phyloP scores from a whole-genome alignment of 1,284 basidiomycete genomes.

The Gymnopus androsaceus region DNA sequence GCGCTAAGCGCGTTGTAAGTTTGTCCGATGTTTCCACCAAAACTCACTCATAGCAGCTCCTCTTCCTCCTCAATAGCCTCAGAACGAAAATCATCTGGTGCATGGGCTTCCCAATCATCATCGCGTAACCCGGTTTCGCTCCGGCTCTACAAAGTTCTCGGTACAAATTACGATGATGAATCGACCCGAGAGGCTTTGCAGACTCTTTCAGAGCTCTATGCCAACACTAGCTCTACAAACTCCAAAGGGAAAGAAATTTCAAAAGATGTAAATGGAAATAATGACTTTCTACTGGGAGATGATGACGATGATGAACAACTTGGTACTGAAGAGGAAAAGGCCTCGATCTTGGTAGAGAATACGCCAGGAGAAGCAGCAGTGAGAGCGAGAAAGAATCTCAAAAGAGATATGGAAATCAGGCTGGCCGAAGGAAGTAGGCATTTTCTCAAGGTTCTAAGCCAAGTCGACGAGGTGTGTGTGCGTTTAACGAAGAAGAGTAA shows the following conservation, averaged over 20 bases:
- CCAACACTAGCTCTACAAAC: conserved; percentile 23
- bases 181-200: conserved; percentile 79
- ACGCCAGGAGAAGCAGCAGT: conserved; percentile 58
- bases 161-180: conserved; percentile 81
- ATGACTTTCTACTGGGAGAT: conserved; percentile 29
- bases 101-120: conserved; percentile 31
- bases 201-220: conserved; percentile 81
- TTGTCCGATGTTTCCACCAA: too few species aligned
- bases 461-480: conserved; percentile 81
- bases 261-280: conserved; percentile 24
- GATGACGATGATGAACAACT: conserved; percentile 33
- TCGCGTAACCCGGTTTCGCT: conserved; percentile 72
- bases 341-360: conserved; percentile 21
- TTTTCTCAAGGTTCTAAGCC: conserved; percentile 81
- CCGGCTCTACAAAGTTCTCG: conserved; percentile 87
- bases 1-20: too few species aligned
- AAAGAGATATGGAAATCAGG: conserved; percentile 81
- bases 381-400: conserved; percentile 74
- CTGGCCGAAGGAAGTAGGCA: conserved; percentile 78
- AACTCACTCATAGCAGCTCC: too few species aligned
- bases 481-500: conserved; percentile 12
- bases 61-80: conserved; percentile 8
- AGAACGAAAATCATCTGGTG: conserved; percentile 5
- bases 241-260: conserved; percentile 35
- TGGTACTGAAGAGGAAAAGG: conserved; percentile 27